Evolutionary conservation across 2,329 filamentous ascomycete genomes (phyloP).

Genomic region (Sporothrix brunneoviolacea): DNA sequence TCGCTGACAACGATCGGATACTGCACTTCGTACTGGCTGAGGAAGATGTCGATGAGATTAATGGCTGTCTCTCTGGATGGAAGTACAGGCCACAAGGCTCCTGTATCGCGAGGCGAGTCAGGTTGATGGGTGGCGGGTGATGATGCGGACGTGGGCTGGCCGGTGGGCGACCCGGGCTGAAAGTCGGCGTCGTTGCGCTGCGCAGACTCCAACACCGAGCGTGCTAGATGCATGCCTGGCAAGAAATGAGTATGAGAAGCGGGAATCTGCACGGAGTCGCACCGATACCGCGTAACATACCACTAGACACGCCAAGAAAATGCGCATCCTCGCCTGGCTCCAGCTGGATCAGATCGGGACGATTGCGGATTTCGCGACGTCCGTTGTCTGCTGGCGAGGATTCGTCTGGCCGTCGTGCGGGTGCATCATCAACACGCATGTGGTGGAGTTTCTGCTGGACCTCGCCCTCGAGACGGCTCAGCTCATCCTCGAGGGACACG

Average conservation of each 20-base stretch:
- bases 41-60: slow-evolving; percentile 20
- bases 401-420: too few relatives aligned
- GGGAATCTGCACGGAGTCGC: background rate
- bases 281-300: too few relatives aligned
- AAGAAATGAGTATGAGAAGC: background rate
- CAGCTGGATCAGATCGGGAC: slow-evolving; percentile 11
- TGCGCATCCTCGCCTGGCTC: slow-evolving; percentile 15
- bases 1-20: slow-evolving; percentile 20
- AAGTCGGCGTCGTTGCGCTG: slow-evolving; percentile 9
- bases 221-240: slow-evolving; percentile 16
- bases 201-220: slow-evolving; percentile 15
- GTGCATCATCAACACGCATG: too few relatives aligned
- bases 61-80: slow-evolving; percentile 18
- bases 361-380: too few relatives aligned
- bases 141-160: background rate
- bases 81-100: background rate
- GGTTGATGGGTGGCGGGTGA: background rate
- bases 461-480: slow-evolving; percentile 11
- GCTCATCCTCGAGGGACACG: slow-evolving; percentile 11
- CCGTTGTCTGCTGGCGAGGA: too few relatives aligned
- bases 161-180: background rate
- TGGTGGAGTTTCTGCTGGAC: background rate
- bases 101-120: background rate
- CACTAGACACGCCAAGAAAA: slow-evolving; percentile 15
- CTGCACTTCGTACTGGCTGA: slow-evolving; percentile 21